Evolutionary conservation across 2,329 filamentous ascomycete species (phyloP), one percentile per base, ranked within the genome.

Genomic region (Colletotrichum cereale): DNA sequence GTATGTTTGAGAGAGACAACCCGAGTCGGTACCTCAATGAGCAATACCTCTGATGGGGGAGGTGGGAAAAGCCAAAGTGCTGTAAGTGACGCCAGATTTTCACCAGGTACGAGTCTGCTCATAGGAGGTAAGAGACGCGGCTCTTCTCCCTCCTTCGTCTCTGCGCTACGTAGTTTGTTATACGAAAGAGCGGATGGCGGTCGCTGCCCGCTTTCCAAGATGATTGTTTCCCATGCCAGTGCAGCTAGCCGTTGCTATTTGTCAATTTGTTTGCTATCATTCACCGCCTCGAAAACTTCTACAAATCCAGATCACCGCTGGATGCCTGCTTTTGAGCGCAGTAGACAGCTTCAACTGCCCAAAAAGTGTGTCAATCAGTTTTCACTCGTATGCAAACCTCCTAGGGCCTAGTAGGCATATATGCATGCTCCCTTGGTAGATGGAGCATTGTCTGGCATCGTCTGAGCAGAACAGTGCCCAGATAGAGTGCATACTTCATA

Each of bases 181-280:
- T 8, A 40, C 2, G 5, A 26, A 40, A 34, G 14, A 18, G 8
- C 7, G 21, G 12, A 40, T 40, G n/a, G 55, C 14, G 5, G 53
- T 26, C 8, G 14, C 40, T 57, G 34, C 34, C 53, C 14, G 55
- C 11, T 56, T 56, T n/a, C 7, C n/a, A 40, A 21, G 3, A 24
- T 16, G 2, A 18, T 16, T 18, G 10, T 40, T 40, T 57, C 10
- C 36, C n/a, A 11, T 38, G 14, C 55, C n/a, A 40, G 40, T 40
- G 55, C 55, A 24, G 14, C 55, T 57, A 57, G n/a, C 55, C 55
- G 55, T 38, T 40, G 34, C n/a, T 18, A 40, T 40, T 14, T 40
- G 14, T 11, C 12, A 40, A 40, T 16, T 40, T 29, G 36, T n/a
- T 57, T 56, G 53, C 34, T 3, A 12, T 26, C n/a, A 29, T 26